Conservation (phyloP, 257 asterid genomes). For the Fraxinus pennsylvanica region DNA sequence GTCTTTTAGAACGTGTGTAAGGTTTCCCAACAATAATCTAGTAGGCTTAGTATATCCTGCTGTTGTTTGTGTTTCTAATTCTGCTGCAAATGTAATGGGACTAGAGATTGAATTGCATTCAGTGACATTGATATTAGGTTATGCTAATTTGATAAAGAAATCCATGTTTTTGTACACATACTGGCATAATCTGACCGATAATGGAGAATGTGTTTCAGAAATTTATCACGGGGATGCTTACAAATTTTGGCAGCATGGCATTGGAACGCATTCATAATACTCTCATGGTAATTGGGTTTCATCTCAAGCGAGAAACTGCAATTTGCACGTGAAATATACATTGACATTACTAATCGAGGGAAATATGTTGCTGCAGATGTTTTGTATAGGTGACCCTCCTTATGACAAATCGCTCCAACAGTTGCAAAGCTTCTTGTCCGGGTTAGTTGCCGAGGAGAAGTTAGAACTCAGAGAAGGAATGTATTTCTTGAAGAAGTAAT, state of each 20-base stretch:
- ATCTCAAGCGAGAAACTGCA: neutral
- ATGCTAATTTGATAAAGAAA: neutral
- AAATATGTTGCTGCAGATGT: conserved; percentile 60
- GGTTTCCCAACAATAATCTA: neutral
- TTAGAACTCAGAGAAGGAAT: conserved; percentile 73
- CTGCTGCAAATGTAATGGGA: neutral
- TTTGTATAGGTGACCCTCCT: conserved; percentile 84
- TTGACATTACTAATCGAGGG: conserved; percentile 6
- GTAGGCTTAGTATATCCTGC: neutral
- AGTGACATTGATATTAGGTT: neutral
- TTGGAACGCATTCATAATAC: conserved; percentile 94
- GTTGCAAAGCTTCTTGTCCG: conserved; percentile 82
- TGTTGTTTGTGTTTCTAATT: neutral
- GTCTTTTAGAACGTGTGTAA: neutral
- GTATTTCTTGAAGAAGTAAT: conserved; percentile 73
- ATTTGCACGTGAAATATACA: neutral
- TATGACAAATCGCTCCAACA: conserved; percentile 96
- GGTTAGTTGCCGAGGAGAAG: conserved; percentile 93
- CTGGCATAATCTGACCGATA: neutral
- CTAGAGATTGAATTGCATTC: neutral
- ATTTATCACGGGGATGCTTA: conserved; percentile 91
- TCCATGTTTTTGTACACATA: neutral
- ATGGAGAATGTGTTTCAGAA: conserved; percentile 49
- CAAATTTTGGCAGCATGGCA: conserved; percentile 97
- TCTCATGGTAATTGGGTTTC: conserved; percentile 69